Conservation (phyloP, 2,329 filamentous ascomycete genomes). For the Ceratocystis cacaofunesta region DNA sequence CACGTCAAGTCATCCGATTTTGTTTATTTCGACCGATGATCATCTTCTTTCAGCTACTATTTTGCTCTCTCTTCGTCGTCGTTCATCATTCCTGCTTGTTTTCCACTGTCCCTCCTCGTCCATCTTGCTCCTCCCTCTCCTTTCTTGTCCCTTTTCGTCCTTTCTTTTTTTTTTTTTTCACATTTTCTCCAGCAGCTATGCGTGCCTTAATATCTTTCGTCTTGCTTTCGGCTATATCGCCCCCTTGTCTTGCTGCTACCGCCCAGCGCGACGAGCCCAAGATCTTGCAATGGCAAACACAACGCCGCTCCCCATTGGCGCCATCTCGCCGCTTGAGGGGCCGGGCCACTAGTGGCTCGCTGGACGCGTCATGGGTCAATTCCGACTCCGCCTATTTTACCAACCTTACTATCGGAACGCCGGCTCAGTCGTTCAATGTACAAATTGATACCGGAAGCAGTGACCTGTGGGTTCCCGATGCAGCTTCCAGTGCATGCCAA, state of each 20-base stretch:
- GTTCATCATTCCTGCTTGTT: background rate
- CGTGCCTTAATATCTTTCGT: background rate
- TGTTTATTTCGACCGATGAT: background rate
- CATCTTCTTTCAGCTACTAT: background rate
- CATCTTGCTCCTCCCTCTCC: too few relatives aligned
- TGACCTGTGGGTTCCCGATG: constrained; percentile 45
- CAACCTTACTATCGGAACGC: constrained; percentile 41
- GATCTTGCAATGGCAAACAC: constrained; percentile 7
- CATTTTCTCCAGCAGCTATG: background rate
- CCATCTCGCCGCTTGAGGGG: background rate
- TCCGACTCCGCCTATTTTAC: constrained; percentile 35
- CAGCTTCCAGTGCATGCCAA: constrained; percentile 28
- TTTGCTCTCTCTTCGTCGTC: background rate
- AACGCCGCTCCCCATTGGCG: background rate
- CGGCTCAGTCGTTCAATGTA: constrained; percentile 39
- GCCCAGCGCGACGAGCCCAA: background rate
- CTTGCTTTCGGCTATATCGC: background rate
- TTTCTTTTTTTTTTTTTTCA: background rate
- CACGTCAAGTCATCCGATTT: background rate
- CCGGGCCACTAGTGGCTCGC: background rate
- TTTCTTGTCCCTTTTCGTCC: background rate
- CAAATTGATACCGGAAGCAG: constrained; percentile 52
- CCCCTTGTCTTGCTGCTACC: background rate
- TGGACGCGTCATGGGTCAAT: constrained; percentile 8
- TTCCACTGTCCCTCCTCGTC: background rate